Conservation (phyloP, 2,329 filamentous ascomycete species). For the Fusarium albosuccineum region DNA sequence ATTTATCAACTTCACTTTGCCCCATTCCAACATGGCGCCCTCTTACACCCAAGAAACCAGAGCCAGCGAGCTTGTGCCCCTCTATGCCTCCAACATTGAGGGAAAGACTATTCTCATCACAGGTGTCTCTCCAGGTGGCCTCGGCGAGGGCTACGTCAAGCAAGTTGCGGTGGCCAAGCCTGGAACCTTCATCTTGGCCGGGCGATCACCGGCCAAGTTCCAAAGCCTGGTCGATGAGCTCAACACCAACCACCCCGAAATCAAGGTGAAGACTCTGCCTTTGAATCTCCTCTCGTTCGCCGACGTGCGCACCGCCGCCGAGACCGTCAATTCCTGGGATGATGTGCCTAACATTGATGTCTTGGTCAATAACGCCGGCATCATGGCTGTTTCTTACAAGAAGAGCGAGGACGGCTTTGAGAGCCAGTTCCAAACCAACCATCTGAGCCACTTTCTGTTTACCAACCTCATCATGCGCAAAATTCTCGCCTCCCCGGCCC, state of each 20-base stretch:
- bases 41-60: no score
- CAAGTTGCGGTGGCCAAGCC: neutral
- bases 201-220: neutral
- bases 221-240: neutral
- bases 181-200: neutral
- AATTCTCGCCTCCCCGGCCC: neutral
- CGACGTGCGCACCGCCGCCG: neutral
- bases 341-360: constrained; percentile 5
- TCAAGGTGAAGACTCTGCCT: neutral
- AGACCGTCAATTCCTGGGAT: neutral
- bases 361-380: constrained; percentile 40
- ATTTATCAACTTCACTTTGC: no score
- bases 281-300: neutral
- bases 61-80: no score
- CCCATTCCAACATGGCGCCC: neutral
- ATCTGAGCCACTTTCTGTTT: constrained; percentile 35
- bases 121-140: no score
- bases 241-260: neutral
- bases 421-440: constrained; percentile 34
- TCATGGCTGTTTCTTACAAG: constrained; percentile 22
- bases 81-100: no score
- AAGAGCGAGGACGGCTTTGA: constrained; percentile 32
- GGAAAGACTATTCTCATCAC: no score
- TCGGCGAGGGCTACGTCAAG: neutral
- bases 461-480: constrained; percentile 16